Base-by-base conservation (phyloP, 78 protist genomes). In the Cavenderia fasciculata region DNA sequence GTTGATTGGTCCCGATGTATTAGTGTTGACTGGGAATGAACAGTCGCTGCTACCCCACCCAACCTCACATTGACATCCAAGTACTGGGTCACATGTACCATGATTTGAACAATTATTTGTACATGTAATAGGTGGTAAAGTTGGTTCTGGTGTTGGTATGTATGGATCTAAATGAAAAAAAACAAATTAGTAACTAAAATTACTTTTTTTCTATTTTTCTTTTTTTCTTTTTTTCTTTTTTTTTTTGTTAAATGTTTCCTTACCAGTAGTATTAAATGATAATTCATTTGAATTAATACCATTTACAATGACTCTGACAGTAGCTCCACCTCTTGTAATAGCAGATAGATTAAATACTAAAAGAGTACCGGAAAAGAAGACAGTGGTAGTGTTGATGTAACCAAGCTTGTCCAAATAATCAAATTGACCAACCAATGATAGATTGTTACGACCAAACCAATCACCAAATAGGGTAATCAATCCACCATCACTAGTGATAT, bases 321-420 rank as follows among this genome's bases (percentile, higher is more conserved):
- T 63, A 5, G 72, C 72, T n/a, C n/a, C n/a, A 36, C 72, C 72
- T 40, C 38, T 63, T 33, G 72, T 43, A 1, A 63, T 34, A 19
- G 43, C 72, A n/a, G 29, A 4, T 40, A 8, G 5, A 21, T 63
- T 40, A 27, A 63, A 40, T 14, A 27, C 47, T 34, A 63, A 63
- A 1, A 63, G 51, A 21, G 72, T 63, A 21, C 72, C 72, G 38
- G 72, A 63, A 47, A 63, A 63, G 72, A 63, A 34, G 19, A 27
- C n/a, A 12, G 72, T 7, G 5, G 51, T 7, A 21, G 38, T 63
- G 18, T 3, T 31, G 2, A 63, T 47, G 12, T 38, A 63, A 27
- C 41, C 41, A 18, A 38, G 18, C 7, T 7, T 2, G 47, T 33
- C 47, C 18, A n/a, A 63, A n/a, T 63, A 63, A 47, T 63, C 51